Percentiles rank a stretch among this genome's conserved stretches.
phyloP scores from a whole-genome alignment of 305 asterid genomes.

The Fraxinus floribunda region DNA sequence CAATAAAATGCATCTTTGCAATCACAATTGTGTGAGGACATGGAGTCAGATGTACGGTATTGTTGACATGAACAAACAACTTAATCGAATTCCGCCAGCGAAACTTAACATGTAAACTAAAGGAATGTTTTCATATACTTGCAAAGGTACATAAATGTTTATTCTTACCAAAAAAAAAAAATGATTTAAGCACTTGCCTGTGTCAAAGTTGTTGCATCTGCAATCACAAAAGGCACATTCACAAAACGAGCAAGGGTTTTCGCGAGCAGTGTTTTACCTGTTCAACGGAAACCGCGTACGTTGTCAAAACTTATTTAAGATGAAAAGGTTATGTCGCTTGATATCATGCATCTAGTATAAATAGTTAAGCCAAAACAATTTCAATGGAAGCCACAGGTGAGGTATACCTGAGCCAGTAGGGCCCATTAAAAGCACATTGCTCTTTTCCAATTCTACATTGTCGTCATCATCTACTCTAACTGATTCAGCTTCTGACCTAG shows the following conservation, averaged over 20 bases:
- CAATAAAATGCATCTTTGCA: neutral
- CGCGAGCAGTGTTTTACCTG: slow-evolving; percentile 96
- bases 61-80: neutral
- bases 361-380: slow-evolving; percentile 19
- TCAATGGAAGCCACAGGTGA: slow-evolving; percentile 19
- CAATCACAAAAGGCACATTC: slow-evolving; percentile 94
- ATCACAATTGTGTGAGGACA: neutral
- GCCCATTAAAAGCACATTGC: slow-evolving; percentile 95
- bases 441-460: slow-evolving; percentile 82
- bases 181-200: slow-evolving; percentile 51
- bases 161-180: neutral
- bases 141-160: neutral
- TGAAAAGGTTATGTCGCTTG: slow-evolving; percentile 24
- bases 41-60: neutral
- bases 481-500: slow-evolving; percentile 71
- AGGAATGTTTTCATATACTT: slow-evolving; percentile 1
- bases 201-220: slow-evolving; percentile 91
- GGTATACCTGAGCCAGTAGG: slow-evolving; percentile 90
- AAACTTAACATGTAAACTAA: slow-evolving; percentile 1
- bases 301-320: slow-evolving; percentile 28
- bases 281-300: slow-evolving; percentile 30
- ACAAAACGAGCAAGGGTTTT: slow-evolving; percentile 95
- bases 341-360: slow-evolving; percentile 14
- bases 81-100: neutral
- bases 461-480: slow-evolving; percentile 56